These are phyloP conservation scores for Fremontodendron californicum DNA, from an alignment of 345 rosid genomes.

Conservation along the genomic window DNA sequence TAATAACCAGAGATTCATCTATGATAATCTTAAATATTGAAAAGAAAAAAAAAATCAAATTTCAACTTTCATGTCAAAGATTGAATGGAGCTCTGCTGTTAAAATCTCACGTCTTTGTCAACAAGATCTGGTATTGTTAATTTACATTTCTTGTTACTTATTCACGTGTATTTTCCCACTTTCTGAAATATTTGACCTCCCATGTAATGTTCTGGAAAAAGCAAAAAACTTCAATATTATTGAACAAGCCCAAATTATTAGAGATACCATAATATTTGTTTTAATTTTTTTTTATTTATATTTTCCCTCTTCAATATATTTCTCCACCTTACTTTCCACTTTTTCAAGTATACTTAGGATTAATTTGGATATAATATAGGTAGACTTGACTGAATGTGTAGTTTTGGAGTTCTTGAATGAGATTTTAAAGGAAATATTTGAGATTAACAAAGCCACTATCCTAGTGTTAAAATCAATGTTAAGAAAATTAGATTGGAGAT, in stretches of 20 bases:
- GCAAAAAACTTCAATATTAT: not conserved
- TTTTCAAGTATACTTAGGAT: too few species aligned
- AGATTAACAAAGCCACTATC: not conserved
- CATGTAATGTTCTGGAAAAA: not conserved
- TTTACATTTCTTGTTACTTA: not conserved
- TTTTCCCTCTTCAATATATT: too few species aligned
- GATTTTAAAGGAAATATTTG: not conserved
- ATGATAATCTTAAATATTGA: too few species aligned
- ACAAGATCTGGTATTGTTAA: not conserved
- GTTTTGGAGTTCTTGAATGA: not conserved
- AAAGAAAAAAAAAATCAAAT: not conserved
- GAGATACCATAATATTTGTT: too few species aligned
- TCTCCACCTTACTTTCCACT: too few species aligned
- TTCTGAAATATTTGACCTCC: not conserved
- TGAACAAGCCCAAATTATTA: too few species aligned
- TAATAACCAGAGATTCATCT: too few species aligned
- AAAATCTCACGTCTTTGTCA: conserved; percentile 13
- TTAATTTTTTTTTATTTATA: too few species aligned
- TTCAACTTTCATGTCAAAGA: not conserved
- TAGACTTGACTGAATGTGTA: not conserved
- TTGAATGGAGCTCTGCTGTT: not conserved
- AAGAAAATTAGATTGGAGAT: too few species aligned
- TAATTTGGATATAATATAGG: too few species aligned
- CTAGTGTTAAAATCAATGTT: not conserved
- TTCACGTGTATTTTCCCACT: not conserved